These are phyloP conservation scores for Sherardia arvensis DNA, from an alignment of 257 asterid genomes.

Conservation along the genomic window DNA sequence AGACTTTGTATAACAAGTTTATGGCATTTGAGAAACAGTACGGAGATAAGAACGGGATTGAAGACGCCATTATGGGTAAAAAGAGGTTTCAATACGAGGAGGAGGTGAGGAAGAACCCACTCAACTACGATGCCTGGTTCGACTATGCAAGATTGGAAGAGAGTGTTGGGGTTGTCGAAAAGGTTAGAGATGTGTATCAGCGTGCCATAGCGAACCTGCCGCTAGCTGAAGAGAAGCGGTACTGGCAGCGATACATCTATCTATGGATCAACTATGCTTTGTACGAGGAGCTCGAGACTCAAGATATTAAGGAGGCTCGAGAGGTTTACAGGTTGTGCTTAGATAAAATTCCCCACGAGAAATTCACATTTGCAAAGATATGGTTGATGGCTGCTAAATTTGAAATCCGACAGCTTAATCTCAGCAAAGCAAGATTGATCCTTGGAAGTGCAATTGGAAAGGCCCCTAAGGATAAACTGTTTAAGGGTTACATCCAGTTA, in stretches of 20 bases:
- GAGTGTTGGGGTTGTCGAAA: too few relatives aligned
- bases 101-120: too few relatives aligned
- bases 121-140: too few relatives aligned
- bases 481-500: slow-evolving; percentile 90
- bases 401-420: slow-evolving; percentile 71
- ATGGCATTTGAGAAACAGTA: too few relatives aligned
- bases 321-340: slow-evolving; percentile 56
- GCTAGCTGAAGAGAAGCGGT: slow-evolving; percentile 84
- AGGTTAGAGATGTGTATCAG: slow-evolving; percentile 78
- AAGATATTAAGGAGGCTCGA: slow-evolving; percentile 70
- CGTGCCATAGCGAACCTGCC: slow-evolving; percentile 84
- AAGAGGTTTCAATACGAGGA: too few relatives aligned
- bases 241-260: slow-evolving; percentile 92
- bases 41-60: too few relatives aligned
- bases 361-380: slow-evolving; percentile 80
- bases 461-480: slow-evolving; percentile 50
- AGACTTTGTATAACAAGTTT: too few relatives aligned
- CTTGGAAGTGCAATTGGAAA: slow-evolving; percentile 36
- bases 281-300: slow-evolving; percentile 84
- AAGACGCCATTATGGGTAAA: too few relatives aligned
- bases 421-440: slow-evolving; percentile 29
- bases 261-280: slow-evolving; percentile 84
- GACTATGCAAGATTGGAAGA: too few relatives aligned
- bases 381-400: slow-evolving; percentile 96
- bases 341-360: slow-evolving; percentile 28